Percentiles rank a stretch among this genome's conserved stretches.
phyloP scores from a whole-genome alignment of 176 grass and related monocot genomes.

The Zoysia pacifica region DNA sequence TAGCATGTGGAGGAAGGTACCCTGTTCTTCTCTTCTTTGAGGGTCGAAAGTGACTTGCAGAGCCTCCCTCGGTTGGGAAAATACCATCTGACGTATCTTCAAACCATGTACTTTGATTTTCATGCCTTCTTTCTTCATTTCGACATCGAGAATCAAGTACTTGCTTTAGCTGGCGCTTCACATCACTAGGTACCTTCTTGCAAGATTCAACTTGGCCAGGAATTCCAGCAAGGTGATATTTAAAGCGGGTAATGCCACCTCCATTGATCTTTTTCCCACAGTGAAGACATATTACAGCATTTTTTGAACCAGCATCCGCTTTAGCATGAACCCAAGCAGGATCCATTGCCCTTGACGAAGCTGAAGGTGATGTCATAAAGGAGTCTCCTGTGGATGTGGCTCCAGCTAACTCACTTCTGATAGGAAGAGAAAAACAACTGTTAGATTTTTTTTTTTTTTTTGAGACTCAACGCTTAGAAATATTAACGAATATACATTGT shows the following conservation, averaged over 20 bases:
- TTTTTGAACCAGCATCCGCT: conserved; percentile 29
- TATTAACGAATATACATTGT: background rate
- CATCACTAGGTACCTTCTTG: conserved; percentile 51
- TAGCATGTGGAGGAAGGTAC: conserved; percentile 8
- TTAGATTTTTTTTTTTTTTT: too few relatives aligned
- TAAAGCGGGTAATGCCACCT: conserved; percentile 49
- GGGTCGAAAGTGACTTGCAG: conserved; percentile 29
- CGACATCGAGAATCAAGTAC: conserved; percentile 32
- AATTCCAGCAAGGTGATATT: conserved; percentile 65
- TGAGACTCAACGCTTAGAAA: background rate
- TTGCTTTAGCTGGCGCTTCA: conserved; percentile 47
- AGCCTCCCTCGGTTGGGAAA: conserved; percentile 24
- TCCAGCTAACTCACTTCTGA: conserved; percentile 8
- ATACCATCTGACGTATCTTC: conserved; percentile 28
- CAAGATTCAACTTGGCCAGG: conserved; percentile 51
- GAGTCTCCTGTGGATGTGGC: conserved; percentile 1
- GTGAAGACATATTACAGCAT: conserved; percentile 47
- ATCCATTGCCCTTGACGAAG: conserved; percentile 39
- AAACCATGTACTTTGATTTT: background rate
- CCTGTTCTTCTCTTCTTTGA: conserved; percentile 47
- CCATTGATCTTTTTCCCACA: conserved; percentile 53
- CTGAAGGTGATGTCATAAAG: conserved; percentile 34
- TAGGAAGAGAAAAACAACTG: background rate
- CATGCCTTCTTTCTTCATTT: conserved; percentile 49
- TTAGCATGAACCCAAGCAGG: conserved; percentile 64